These are phyloP conservation scores for Coemansia asiatica DNA, from an alignment of 192 early-diverging fungal genomes.

Conservation along the genomic window DNA sequence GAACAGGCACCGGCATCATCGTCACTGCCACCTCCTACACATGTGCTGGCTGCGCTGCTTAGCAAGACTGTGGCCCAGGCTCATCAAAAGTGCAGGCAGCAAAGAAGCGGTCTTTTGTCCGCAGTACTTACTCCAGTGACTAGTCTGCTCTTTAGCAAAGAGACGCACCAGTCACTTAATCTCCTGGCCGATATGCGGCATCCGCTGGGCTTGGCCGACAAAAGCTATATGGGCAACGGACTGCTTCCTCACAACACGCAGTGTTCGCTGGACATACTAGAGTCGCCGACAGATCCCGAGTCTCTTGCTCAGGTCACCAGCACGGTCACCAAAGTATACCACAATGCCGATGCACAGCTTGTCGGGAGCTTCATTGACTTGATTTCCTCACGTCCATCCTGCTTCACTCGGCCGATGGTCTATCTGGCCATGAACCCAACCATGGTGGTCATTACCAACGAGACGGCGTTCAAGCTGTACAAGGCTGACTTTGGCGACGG, in stretches of 20 bases:
- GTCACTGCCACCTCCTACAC: slow-evolving; percentile 4
- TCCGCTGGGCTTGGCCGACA: slow-evolving; percentile 18
- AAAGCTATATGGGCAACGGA: slow-evolving; percentile 47
- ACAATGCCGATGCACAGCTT: slow-evolving; percentile 28
- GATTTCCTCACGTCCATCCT: slow-evolving; percentile 22
- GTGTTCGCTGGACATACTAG: slow-evolving; percentile 31
- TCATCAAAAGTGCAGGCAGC: slow-evolving; percentile 24
- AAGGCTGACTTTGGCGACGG: slow-evolving; percentile 45
- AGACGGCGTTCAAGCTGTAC: slow-evolving; percentile 45
- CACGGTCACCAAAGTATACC: slow-evolving; percentile 19
- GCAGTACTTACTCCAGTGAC: neutral
- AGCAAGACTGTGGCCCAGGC: slow-evolving; percentile 42
- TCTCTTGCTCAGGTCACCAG: slow-evolving; percentile 17
- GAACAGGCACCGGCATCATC: neutral
- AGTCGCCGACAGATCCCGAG: slow-evolving; percentile 16
- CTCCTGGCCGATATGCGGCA: slow-evolving; percentile 44
- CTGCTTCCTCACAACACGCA: slow-evolving; percentile 37
- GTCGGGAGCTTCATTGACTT: slow-evolving; percentile 45
- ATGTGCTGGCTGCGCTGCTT: slow-evolving; percentile 41
- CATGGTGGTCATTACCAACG: slow-evolving; percentile 35
- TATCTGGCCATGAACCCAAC: slow-evolving; percentile 30
- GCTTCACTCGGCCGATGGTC: slow-evolving; percentile 48
- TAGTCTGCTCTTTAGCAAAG: slow-evolving; percentile 4
- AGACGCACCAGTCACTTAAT: slow-evolving; percentile 31
- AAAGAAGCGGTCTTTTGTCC: neutral